Base-by-base conservation (phyloP, 768 basidiomycete species). In the Imleria badia region DNA sequence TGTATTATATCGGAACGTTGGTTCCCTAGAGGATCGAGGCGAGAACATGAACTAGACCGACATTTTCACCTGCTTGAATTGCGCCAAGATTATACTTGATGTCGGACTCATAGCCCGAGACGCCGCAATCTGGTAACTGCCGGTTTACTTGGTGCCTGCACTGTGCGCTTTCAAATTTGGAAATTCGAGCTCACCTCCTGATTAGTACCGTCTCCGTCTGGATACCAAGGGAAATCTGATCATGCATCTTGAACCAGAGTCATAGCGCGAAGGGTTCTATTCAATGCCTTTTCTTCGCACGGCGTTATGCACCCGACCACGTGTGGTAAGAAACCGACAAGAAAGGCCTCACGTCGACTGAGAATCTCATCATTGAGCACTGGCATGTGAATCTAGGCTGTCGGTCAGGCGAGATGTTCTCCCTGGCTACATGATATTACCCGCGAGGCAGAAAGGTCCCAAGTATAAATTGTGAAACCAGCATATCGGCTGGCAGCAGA, bases 321-420 rank as follows among this genome's bases (percentile, higher is more conserved):
- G 9, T 23, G 22, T 15, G 15, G 31, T 9, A 52, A 78, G 34
- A n/a, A 78, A 78, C 48, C 73, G 76, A n/a, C 77, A 80, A 60
- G 78, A 66, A 19, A 73, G 73, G 3, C 60, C n/a, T 29, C 19
- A 17, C 19, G 5, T 20, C 12, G 6, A 19, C 20, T 31, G 11
- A 30, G 35, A 47, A 49, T 19, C 12, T 30, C 26, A 26, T 38
- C n/a, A n/a, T n/a, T n/a, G 35, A 17, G 15, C 17, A 47, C 23
- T 36, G 19, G 26, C 26, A 13, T 12, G 23, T 22, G 53, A 38
- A 23, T 38, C 11, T n/a, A 38, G 19, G 7, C 40, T 11, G n/a
- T 22, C n/a, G 44, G 51, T n/a, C 22, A 30, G n/a, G 20, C 15
- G 26, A 41, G 15, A 42, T 3, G 17, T 45, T 41, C 11, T 45